Conservation (phyloP, 495 filamentous ascomycete genomes). For the Pyronema omphalodes region DNA sequence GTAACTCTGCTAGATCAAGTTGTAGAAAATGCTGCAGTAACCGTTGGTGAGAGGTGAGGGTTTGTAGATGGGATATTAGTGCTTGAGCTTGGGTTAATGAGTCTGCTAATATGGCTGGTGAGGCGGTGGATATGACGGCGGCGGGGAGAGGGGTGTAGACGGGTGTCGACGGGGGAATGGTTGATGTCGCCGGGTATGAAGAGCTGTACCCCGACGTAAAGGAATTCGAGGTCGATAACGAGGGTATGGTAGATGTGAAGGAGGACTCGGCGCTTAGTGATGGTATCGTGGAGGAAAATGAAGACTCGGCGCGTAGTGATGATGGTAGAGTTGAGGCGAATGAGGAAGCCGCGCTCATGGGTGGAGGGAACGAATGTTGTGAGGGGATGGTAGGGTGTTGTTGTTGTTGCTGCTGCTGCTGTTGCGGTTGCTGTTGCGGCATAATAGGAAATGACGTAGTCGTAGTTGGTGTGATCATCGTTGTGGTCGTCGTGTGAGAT, state of each 20-base stretch:
- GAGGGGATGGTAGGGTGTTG: neutral
- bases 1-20: conserved; percentile 70
- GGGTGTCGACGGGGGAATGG: conserved; percentile 7
- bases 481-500: no score
- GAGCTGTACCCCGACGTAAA: no score
- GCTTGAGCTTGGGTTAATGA: conserved; percentile 21
- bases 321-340: neutral
- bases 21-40: conserved; percentile 73
- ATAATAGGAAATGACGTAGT: neutral
- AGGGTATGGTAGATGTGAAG: neutral
- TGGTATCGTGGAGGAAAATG: no score
- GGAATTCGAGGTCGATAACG: neutral
- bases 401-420: neutral
- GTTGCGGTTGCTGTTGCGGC: neutral
- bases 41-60: conserved; percentile 62
- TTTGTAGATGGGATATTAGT: conserved; percentile 18
- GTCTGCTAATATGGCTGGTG: conserved; percentile 17
- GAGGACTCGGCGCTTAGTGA: neutral
- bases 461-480: neutral
- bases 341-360: neutral
- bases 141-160: conserved; percentile 14
- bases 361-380: neutral
- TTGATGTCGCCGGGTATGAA: neutral
- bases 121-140: conserved; percentile 16
- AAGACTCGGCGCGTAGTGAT: no score